Conservation (phyloP, 495 filamentous ascomycete genomes). For the Talaromyces ruber region DNA sequence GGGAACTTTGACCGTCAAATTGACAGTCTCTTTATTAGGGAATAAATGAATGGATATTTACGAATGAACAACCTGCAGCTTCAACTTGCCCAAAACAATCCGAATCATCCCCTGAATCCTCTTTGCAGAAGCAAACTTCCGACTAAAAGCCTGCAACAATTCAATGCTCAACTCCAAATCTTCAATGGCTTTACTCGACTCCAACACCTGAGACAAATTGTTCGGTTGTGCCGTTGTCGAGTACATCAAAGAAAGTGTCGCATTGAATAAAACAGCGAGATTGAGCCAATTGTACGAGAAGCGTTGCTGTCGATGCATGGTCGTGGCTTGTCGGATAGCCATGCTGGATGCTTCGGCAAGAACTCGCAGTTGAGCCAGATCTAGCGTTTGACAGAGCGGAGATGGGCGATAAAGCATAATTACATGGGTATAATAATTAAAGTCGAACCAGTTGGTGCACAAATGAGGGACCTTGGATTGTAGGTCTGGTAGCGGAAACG, state of each 20-base stretch:
- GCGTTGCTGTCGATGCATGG: slow-evolving; percentile 23
- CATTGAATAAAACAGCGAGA: slow-evolving; percentile 25
- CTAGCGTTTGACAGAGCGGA: slow-evolving; percentile 20
- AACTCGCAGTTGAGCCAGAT: slow-evolving; percentile 17
- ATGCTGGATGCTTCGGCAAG: slow-evolving; percentile 25
- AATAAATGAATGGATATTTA: neutral
- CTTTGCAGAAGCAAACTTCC: slow-evolving; percentile 24
- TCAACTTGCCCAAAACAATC: slow-evolving; percentile 14
- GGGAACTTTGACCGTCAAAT: neutral
- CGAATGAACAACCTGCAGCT: slow-evolving; percentile 2
- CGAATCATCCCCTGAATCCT: slow-evolving; percentile 25
- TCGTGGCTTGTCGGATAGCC: slow-evolving; percentile 28
- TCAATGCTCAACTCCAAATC: slow-evolving; percentile 24
- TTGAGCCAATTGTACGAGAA: slow-evolving; percentile 36
- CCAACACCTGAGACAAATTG: slow-evolving; percentile 11
- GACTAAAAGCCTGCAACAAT: slow-evolving; percentile 21
- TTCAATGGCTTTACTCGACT: slow-evolving; percentile 17
- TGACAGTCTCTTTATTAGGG: neutral
- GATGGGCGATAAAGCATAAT: slow-evolving; percentile 31
- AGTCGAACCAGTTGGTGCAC: slow-evolving; percentile 30
- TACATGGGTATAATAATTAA: slow-evolving; percentile 31
- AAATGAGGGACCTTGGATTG: slow-evolving; percentile 28
- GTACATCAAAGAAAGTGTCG: slow-evolving; percentile 29
- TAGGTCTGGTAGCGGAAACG: slow-evolving; percentile 29
- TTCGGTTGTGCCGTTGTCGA: slow-evolving; percentile 23